These are phyloP conservation scores for Rhizoclosmatium sp. DNA, from an alignment of 192 early-diverging fungal species.

Conservation along the genomic window DNA sequence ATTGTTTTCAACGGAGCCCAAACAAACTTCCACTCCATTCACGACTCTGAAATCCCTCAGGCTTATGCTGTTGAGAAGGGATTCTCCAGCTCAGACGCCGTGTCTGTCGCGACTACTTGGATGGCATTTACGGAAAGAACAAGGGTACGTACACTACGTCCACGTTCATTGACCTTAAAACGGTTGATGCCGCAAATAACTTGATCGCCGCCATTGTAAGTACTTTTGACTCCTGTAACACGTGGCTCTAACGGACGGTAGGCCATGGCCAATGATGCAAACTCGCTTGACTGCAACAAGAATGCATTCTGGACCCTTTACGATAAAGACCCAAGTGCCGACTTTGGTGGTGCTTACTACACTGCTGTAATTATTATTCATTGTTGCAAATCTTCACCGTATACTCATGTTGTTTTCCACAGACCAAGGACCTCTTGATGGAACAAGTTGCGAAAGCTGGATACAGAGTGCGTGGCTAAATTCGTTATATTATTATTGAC, in stretches of 20 bases:
- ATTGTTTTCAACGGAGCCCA: constrained; percentile 30
- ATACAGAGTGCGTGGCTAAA: constrained; percentile 30
- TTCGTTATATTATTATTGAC: no score
- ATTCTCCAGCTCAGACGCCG: neutral
- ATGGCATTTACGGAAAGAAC: constrained; percentile 5
- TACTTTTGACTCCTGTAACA: neutral
- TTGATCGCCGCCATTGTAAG: constrained; percentile 3
- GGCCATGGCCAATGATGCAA: constrained; percentile 17
- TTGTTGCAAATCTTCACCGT: neutral
- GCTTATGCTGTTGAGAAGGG: constrained; percentile 25
- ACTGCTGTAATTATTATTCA: constrained; percentile 21
- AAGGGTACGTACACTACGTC: constrained; percentile 2
- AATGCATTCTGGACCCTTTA: constrained; percentile 39
- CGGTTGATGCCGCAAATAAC: neutral
- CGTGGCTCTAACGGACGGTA: neutral
- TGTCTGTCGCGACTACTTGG: constrained; percentile 11
- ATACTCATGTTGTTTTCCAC: neutral
- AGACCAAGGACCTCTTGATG: constrained; percentile 25
- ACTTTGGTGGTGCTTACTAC: constrained; percentile 51
- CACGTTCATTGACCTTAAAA: constrained; percentile 22
- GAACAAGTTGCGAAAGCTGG: constrained; percentile 59
- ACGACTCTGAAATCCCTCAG: constrained; percentile 45
- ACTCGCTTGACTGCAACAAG: constrained; percentile 17
- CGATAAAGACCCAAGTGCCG: constrained; percentile 42
- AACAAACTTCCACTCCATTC: constrained; percentile 47